These are phyloP conservation scores for Macrotyloma uniflorum DNA, from an alignment of 306 rosid species.

Conservation along the genomic window DNA sequence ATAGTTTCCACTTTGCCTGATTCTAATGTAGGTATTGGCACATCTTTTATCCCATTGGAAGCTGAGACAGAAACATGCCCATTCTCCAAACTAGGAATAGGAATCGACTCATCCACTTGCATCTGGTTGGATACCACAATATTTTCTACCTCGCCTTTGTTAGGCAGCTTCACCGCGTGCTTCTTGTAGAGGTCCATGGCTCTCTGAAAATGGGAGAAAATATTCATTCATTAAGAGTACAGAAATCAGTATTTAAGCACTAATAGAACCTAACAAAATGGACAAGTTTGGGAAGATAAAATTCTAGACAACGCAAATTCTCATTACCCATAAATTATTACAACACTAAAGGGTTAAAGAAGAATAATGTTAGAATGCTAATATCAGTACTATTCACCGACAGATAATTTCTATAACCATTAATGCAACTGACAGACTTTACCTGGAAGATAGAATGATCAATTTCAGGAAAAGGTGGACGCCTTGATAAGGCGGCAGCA, in stretches of 20 bases:
- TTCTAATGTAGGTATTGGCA: constrained; percentile 39
- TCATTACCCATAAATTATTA: neutral
- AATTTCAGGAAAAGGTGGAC: constrained; percentile 62
- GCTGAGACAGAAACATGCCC: constrained; percentile 49
- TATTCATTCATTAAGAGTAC: constrained; percentile 31
- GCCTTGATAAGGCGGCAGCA: constrained; percentile 44
- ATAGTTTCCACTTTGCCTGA: constrained; percentile 38
- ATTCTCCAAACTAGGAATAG: constrained; percentile 42
- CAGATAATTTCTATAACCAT: neutral
- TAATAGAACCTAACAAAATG: constrained; percentile 24
- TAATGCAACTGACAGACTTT: constrained; percentile 27
- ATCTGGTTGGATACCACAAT: constrained; percentile 47
- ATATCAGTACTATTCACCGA: neutral
- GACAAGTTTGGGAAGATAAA: constrained; percentile 8
- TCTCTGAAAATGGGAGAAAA: constrained; percentile 59
- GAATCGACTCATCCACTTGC: constrained; percentile 48
- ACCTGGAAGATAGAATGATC: constrained; percentile 80
- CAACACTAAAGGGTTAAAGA: neutral
- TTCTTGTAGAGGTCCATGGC: constrained; percentile 82
- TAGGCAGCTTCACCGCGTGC: constrained; percentile 62
- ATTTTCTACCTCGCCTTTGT: constrained; percentile 50
- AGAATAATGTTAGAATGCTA: neutral
- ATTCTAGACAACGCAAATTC: neutral
- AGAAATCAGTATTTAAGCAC: constrained; percentile 31
- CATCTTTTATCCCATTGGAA: constrained; percentile 43